Evolutionary conservation across 306 rosid species (phyloP).

Genomic region (Lablab purpureus): DNA sequence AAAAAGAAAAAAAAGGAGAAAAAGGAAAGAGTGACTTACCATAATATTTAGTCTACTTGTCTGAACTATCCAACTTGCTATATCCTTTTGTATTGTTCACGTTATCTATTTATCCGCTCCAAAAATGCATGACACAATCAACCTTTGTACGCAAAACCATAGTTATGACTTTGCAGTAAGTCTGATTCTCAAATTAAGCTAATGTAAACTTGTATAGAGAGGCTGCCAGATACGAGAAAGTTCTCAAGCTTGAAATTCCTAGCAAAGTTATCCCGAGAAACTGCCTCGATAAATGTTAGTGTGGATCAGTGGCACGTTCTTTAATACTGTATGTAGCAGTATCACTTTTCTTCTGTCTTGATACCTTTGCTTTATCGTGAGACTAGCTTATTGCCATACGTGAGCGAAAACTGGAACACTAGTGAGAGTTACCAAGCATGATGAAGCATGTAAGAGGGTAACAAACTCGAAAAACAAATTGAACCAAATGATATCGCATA

Average conservation of each 20-base stretch:
- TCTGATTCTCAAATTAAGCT: background rate
- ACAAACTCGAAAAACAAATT: background rate
- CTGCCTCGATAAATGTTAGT: slow-evolving; percentile 18
- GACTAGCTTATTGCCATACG: background rate
- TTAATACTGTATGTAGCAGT: background rate
- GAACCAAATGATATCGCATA: background rate
- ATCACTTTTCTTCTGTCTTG: slow-evolving; percentile 18
- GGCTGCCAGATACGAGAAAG: slow-evolving; percentile 1
- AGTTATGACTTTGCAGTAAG: background rate
- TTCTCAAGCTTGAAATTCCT: background rate
- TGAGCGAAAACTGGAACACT: slow-evolving; percentile 12
- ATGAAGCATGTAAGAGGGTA: background rate
- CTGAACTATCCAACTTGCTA: background rate
- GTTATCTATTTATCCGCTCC: background rate
- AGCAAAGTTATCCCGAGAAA: background rate
- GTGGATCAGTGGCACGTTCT: slow-evolving; percentile 12
- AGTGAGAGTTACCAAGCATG: background rate
- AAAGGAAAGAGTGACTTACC: slow-evolving; percentile 1
- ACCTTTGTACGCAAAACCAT: background rate
- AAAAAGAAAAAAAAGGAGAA: background rate
- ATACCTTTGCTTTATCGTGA: slow-evolving; percentile 18
- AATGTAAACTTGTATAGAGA: background rate
- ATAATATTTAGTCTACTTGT: background rate
- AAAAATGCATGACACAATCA: background rate
- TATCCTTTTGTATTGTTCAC: background rate